Percentiles rank a stretch among this genome's conserved stretches.
Evolutionary conservation across 2,329 filamentous ascomycete species (phyloP).

Genomic region (Diaporthe amygdali): DNA sequence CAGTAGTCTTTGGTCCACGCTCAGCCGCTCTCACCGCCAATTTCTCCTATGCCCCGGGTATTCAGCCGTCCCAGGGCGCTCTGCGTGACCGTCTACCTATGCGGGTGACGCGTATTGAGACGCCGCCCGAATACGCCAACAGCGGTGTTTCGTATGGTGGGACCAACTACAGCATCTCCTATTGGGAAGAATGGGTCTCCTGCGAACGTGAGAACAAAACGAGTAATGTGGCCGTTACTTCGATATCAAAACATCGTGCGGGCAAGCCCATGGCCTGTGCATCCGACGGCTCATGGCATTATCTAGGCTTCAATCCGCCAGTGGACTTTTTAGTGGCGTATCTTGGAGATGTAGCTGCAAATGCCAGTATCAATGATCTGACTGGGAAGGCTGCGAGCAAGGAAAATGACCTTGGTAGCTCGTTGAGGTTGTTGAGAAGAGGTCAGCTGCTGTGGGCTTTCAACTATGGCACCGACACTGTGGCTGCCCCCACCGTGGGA

Average conservation of each 20-base stretch:
- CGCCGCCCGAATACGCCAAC: slow-evolving; percentile 28
- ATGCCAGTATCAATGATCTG: slow-evolving; percentile 25
- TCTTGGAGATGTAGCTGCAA: slow-evolving; percentile 28
- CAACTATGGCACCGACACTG: slow-evolving; percentile 29
- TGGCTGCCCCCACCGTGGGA: slow-evolving; percentile 21
- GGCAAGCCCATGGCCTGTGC: slow-evolving; percentile 29
- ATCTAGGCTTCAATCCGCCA: slow-evolving; percentile 31
- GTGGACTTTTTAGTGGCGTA: slow-evolving; percentile 29
- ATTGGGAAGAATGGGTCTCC: slow-evolving; percentile 29
- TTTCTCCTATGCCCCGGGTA: slow-evolving; percentile 27
- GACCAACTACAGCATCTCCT: slow-evolving; percentile 27
- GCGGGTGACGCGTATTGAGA: slow-evolving; percentile 32
- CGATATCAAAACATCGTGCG: slow-evolving; percentile 28
- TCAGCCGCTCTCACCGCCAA: slow-evolving; percentile 27
- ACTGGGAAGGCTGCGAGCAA: slow-evolving; percentile 25
- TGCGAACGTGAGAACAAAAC: slow-evolving; percentile 25
- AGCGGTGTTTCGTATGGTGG: slow-evolving; percentile 29
- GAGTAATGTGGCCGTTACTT: slow-evolving; percentile 27
- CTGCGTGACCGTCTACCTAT: slow-evolving; percentile 28
- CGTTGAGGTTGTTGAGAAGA: slow-evolving; percentile 26
- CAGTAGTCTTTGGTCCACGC: slow-evolving; percentile 30
- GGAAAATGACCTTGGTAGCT: slow-evolving; percentile 26
- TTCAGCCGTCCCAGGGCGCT: slow-evolving; percentile 28
- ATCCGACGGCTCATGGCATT: slow-evolving; percentile 25
- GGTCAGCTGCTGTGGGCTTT: slow-evolving; percentile 30